Conservation (phyloP, 148 eudicot species). For the Heliosperma pusillum region DNA sequence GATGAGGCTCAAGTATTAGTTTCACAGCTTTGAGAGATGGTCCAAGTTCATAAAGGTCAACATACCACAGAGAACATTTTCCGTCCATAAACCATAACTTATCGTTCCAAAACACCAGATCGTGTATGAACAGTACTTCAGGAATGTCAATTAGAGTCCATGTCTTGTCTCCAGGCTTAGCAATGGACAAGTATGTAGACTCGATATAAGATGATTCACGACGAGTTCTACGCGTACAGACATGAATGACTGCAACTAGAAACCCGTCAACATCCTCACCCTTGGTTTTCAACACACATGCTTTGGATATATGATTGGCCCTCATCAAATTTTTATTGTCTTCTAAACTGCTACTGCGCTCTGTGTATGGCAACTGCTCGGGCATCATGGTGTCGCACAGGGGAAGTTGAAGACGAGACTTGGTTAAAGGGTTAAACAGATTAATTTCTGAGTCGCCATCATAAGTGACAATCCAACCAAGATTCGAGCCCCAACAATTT, state of each 20-base stretch:
- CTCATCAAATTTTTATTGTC: not conserved
- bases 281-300: slow-evolving; percentile 6
- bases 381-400: not conserved
- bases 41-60: not conserved
- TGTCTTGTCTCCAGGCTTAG: slow-evolving; percentile 9
- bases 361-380: too few species aligned
- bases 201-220: not conserved
- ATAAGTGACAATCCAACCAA: slow-evolving; percentile 11
- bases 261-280: not conserved
- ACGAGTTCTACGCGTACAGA: not conserved
- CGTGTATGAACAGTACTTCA: not conserved
- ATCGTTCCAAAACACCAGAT: not conserved
- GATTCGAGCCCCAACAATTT: slow-evolving; percentile 9
- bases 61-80: not conserved
- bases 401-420: slow-evolving; percentile 1
- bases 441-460: not conserved
- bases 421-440: slow-evolving; percentile 12
- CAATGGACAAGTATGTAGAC: slow-evolving; percentile 4
- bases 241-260: not conserved
- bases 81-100: not conserved
- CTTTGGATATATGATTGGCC: not conserved
- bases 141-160: not conserved
- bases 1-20: too few species aligned
- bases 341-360: not conserved
- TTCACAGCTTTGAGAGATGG: not conserved